These are phyloP conservation scores for Exutisphaerella laricina DNA, from an alignment of 2,329 filamentous ascomycete genomes.

Conservation along the genomic window DNA sequence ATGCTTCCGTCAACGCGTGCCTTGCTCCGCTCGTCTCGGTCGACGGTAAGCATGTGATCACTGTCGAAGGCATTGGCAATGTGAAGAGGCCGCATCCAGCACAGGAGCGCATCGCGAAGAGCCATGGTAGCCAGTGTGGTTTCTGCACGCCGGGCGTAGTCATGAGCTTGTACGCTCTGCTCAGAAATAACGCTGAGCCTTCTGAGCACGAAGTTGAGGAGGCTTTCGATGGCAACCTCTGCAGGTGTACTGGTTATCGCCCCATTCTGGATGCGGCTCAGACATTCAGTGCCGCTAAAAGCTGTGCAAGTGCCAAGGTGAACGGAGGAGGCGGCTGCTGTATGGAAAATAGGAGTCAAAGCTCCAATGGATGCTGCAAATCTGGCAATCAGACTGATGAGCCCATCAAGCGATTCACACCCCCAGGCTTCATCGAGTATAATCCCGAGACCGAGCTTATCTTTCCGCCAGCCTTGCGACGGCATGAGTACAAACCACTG, in stretches of 20 bases:
- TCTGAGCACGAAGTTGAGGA: constrained; percentile 84
- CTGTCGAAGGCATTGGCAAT: constrained; percentile 90
- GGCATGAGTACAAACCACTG: constrained; percentile 73
- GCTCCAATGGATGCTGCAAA: constrained; percentile 57
- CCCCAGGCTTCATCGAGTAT: constrained; percentile 90
- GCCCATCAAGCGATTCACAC: constrained; percentile 62
- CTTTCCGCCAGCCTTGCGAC: constrained; percentile 79
- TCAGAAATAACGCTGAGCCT: constrained; percentile 76
- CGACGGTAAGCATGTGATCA: constrained; percentile 97
- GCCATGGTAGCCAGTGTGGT: constrained; percentile 87
- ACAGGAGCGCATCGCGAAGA: constrained; percentile 85
- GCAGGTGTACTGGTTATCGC: constrained; percentile 89
- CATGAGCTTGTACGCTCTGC: constrained; percentile 89
- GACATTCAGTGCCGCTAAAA: constrained; percentile 63
- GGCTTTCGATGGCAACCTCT: constrained; percentile 94
- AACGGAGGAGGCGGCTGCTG: constrained; percentile 66
- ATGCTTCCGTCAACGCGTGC: constrained; percentile 95
- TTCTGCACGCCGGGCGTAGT: constrained; percentile 98
- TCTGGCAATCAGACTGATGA: constrained; percentile 37
- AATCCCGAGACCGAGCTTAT: constrained; percentile 91
- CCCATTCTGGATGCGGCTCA: constrained; percentile 92
- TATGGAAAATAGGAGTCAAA: constrained; percentile 51
- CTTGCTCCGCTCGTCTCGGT: constrained; percentile 86
- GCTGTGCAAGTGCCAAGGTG: constrained; percentile 50
- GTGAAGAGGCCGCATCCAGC: constrained; percentile 79